A percentile compares a stretch with the other conserved stretches of the same genome.
Evolutionary conservation across 2,329 filamentous ascomycete genomes (phyloP).

Genomic region (Coniochaeta prunicola): DNA sequence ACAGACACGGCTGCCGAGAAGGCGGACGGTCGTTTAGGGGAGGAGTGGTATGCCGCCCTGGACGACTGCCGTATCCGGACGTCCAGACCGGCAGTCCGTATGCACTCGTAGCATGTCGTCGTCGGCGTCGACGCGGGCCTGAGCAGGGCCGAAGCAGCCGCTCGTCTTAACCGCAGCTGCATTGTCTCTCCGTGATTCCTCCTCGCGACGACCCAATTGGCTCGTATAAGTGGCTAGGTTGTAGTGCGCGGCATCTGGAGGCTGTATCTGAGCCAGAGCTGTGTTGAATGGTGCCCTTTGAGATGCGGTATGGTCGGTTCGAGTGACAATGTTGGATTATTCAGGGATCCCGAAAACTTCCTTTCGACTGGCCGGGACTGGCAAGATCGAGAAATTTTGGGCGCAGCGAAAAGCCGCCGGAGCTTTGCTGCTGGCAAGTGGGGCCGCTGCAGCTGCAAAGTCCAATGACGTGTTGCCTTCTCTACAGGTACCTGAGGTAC

Average conservation of each 20-base stretch:
- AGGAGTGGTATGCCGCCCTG: conserved; percentile 35
- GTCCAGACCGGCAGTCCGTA: conserved; percentile 21
- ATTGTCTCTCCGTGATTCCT: conserved; percentile 28
- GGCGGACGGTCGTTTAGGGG: conserved; percentile 47
- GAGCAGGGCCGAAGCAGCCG: conserved; percentile 43
- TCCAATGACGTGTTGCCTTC: conserved; percentile 8
- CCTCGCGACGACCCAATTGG: conserved; percentile 22
- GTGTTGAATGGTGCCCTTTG: not conserved
- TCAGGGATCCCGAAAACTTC: conserved; percentile 2
- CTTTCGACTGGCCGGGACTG: not conserved
- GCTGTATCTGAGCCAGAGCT: not conserved
- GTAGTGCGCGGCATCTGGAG: not conserved
- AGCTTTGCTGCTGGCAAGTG: not conserved
- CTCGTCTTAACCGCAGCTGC: conserved; percentile 37
- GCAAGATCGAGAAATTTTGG: not conserved
- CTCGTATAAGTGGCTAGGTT: not conserved
- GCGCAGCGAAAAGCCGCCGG: not conserved
- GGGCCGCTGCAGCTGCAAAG: not conserved
- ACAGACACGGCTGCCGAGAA: conserved; percentile 70
- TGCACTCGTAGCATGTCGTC: conserved; percentile 32
- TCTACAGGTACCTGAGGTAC: no score
- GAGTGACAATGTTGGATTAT: not conserved
- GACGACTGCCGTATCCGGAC: conserved; percentile 23
- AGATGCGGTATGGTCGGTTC: not conserved
- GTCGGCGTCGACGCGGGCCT: conserved; percentile 29